Evolutionary conservation across 495 filamentous ascomycete genomes (phyloP).

Genomic region (Chaetomidium leptoderma): DNA sequence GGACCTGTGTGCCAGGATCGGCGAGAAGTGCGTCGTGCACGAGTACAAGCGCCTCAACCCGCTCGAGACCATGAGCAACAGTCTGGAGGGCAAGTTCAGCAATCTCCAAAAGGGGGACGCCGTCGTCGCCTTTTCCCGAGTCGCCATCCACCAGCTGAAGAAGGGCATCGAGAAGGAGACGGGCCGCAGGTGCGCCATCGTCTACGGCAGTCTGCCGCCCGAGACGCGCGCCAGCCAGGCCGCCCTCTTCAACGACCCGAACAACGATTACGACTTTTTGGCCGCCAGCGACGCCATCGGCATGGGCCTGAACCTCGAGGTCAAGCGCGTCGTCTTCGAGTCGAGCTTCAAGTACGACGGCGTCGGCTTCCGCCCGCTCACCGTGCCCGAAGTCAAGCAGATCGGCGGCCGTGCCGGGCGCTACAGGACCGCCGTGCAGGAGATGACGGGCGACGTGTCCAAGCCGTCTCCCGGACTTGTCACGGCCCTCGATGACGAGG

Average conservation of each 20-base stretch:
- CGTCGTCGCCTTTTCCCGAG: conserved; percentile 75
- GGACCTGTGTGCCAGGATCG: conserved; percentile 71
- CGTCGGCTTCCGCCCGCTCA: conserved; percentile 45
- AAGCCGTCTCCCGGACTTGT: conserved; percentile 58
- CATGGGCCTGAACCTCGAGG: conserved; percentile 94
- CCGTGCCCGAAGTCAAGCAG: conserved; percentile 81
- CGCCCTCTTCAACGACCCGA: conserved; percentile 83
- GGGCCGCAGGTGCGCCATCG: conserved; percentile 75
- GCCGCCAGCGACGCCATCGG: conserved; percentile 95
- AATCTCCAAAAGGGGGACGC: conserved; percentile 85
- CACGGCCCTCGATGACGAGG: conserved; percentile 69
- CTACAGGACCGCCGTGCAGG: conserved; percentile 66
- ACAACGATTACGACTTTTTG: conserved; percentile 91
- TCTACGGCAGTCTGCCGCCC: conserved; percentile 89
- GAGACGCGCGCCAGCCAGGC: conserved; percentile 91
- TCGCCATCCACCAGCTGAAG: conserved; percentile 78
- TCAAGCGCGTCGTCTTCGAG: conserved; percentile 89
- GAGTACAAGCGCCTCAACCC: conserved; percentile 78
- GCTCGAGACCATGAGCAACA: conserved; percentile 58
- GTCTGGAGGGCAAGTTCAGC: conserved; percentile 56
- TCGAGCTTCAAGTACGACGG: conserved; percentile 64
- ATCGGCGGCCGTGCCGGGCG: conserved; percentile 92
- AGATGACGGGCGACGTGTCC: conserved; percentile 16
- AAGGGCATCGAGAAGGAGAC: conserved; percentile 69
- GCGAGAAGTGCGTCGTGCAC: conserved; percentile 77